phyloP scores from a whole-genome alignment of 2,329 filamentous ascomycete genomes.

The Sporothrix phasma region DNA sequence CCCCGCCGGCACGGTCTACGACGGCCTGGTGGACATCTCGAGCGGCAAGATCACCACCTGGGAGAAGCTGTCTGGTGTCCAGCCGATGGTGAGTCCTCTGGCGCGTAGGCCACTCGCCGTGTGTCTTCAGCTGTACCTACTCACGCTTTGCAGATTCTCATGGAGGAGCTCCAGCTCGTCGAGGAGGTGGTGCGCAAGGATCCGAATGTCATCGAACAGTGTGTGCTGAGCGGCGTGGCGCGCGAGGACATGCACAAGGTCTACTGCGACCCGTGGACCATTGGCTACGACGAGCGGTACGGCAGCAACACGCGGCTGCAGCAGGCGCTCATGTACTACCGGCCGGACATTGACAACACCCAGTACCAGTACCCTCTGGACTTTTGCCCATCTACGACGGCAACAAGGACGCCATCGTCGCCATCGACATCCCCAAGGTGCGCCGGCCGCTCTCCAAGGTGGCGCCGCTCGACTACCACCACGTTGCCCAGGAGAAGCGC shows the following conservation, averaged over 20 bases:
- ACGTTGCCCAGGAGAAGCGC: slow-evolving; percentile 58
- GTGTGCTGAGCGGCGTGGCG: slow-evolving; percentile 69
- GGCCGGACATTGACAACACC: slow-evolving; percentile 72
- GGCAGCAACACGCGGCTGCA: slow-evolving; percentile 70
- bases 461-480: slow-evolving; percentile 69
- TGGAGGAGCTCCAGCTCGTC: slow-evolving; percentile 78
- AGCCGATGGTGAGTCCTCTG: slow-evolving; percentile 56
- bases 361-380: slow-evolving; percentile 89
- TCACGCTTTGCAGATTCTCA: slow-evolving; percentile 54
- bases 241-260: slow-evolving; percentile 86
- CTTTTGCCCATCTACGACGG: slow-evolving; percentile 85
- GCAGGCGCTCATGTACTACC: slow-evolving; percentile 93
- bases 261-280: slow-evolving; percentile 94
- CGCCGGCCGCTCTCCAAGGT: slow-evolving; percentile 65
- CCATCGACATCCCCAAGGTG: slow-evolving; percentile 73
- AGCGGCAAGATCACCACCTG: slow-evolving; percentile 59
- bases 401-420: slow-evolving; percentile 66
- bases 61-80: slow-evolving; percentile 64
- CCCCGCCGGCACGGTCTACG: slow-evolving; percentile 67
- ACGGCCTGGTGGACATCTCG: slow-evolving; percentile 68
- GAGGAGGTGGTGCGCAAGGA: slow-evolving; percentile 68
- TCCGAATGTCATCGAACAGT: slow-evolving; percentile 83
- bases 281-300: slow-evolving; percentile 86
- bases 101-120: no score
- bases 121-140: background rate